Base-by-base conservation (phyloP, 768 basidiomycete genomes). In the Mycena polygramma region DNA sequence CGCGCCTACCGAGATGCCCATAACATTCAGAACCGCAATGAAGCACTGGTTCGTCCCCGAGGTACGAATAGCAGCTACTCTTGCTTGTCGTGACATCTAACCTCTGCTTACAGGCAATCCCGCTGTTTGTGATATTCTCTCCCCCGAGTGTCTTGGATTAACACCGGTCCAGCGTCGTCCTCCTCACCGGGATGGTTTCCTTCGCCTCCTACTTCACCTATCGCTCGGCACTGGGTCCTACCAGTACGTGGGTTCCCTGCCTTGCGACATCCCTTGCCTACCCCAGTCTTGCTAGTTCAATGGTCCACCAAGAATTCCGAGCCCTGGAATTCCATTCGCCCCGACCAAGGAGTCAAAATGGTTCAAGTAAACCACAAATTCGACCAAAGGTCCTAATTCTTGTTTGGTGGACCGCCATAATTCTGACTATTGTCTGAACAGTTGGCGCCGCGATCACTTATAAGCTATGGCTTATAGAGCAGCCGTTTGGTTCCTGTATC, bases 241-340 rank as follows among this genome's bases (percentile, higher is more conserved):
- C 74, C 30, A 82, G 90, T 91, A 73, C 78, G 86, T 82, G 53
- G 46, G 59, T 52, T 13, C 72, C 63, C 59, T 26, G 37, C 59
- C 66, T 51, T 53, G 57, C 45, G 36, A 54, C 39, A 37, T 46
- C 52, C 24, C 57, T 63, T 63, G 60, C 71, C 60, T 71, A 68
- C 39, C 53, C 64, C 41, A 26, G 13, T 49, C 36, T 66, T 30
- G 62, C n/a, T 62, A 89, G 88, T 87, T 61, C 79, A 88, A 75
- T 88, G 88, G 87, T 85, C 87, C 60, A 87, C 85, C 73, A 87
- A 65, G 77, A 96, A 97, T 85, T 93, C 94, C 35, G 91, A 91
- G 35, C 95, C 95, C n/a, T 96, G 95, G 94, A 95, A 95, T 82
- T 86, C 89, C 61, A 87, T 96, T 77, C 86, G 92, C 79, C 90